Base-by-base conservation (phyloP, 163 green algal species). In the Scenedesmus sp. region DNA sequence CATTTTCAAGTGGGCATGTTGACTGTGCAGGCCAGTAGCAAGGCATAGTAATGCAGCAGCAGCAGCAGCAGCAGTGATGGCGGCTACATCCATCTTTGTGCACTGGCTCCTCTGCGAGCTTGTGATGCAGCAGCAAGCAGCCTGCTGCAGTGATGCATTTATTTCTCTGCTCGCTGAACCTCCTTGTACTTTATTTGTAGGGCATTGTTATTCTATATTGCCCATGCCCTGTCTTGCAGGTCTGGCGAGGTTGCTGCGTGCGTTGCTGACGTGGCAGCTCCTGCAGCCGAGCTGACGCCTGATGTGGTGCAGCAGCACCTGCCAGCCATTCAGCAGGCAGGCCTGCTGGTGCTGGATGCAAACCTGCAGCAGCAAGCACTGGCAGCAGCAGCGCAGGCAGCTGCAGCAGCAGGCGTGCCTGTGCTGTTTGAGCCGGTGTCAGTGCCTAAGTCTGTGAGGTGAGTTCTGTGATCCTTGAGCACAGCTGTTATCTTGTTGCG, bases 371-470 rank as follows among this genome's bases (percentile, higher is more conserved):
- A 34, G 18, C 54, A 55, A 6, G 74, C 88, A 46, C 74, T 83
- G 20, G 60, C 18, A 12, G 88, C 88, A n/a, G 88, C 88, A 55
- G 88, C 79, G 4, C 59, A 70, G 16, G 46, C 82, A 79, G 88
- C 88, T 54, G 79, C 60, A 66, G 79, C 59, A 26, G 88, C 88
- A 34, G 88, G 77, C 52, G 79, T 83, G 46, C 77, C 88, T 6
- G 79, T 92, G 79, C 62, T 92, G 16, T 92, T 88, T 87, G 88
- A 92, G 81, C 88, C 88, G 4, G 79, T 92, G 16, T 92, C 88
- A 15, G 88, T 92, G 16, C 88, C 88, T 0, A 92, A 92, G 9
- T 67, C 88, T 23, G 56, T 57, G 6, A 76, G 70, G 70, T 86
- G 55, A n/a, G 87, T 82, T 26, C 23, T 81, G 70, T 81, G 70